phyloP scores from a whole-genome alignment of 2,329 filamentous ascomycete genomes.

The Fusarium tanahbumbuense region DNA sequence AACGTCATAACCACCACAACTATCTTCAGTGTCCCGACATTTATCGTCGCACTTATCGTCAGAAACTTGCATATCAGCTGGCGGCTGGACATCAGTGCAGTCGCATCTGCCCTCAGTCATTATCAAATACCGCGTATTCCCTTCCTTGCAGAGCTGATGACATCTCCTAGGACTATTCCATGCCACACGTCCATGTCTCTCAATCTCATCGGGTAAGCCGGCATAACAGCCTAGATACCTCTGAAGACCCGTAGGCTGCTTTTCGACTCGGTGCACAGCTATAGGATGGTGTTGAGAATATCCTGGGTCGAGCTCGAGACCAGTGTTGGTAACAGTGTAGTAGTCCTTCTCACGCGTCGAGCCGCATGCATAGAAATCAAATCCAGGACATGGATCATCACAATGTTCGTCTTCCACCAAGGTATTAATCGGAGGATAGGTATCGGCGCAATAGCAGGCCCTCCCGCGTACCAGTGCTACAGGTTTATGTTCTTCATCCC shows the following conservation, averaged over 20 bases:
- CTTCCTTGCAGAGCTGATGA: neutral
- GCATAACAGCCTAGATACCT: neutral
- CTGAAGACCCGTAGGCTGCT: neutral
- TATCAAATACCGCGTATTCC: neutral
- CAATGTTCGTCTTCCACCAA: neutral
- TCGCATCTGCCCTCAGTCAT: neutral
- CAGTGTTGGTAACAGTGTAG: neutral
- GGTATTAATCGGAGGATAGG: neutral
- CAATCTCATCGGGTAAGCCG: neutral
- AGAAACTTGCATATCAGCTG: neutral
- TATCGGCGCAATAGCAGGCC: neutral
- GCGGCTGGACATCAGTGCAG: neutral
- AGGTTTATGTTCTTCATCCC: neutral
- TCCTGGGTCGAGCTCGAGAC: neutral
- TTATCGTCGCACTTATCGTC: neutral
- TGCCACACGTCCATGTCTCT: neutral
- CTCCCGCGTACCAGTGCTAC: neutral
- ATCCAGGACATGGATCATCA: neutral
- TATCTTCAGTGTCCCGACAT: neutral
- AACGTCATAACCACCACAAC: neutral
- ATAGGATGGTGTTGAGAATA: neutral
- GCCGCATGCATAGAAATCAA: neutral
- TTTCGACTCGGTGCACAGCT: neutral
- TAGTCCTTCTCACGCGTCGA: neutral
- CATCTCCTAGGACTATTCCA: neutral